These are phyloP conservation scores for Calonectria pseudoreteaudii DNA, from an alignment of 2,329 filamentous ascomycete species.

Conservation along the genomic window DNA sequence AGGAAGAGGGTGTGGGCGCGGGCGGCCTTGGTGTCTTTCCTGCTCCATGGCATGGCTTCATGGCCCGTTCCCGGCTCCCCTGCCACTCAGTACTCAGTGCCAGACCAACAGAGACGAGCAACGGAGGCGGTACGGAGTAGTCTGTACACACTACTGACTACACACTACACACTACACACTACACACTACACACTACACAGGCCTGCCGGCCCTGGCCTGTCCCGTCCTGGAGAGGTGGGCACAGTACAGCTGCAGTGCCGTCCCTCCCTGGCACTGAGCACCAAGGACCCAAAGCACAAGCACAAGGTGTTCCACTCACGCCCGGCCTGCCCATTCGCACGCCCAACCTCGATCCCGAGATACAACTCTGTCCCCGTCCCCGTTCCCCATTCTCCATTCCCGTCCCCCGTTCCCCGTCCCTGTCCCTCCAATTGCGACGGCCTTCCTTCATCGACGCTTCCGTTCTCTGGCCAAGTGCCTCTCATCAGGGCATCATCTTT, in stretches of 20 bases:
- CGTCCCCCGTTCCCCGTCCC: slow-evolving; percentile 30
- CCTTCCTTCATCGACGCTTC: slow-evolving; percentile 36
- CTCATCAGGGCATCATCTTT: slow-evolving; percentile 20
- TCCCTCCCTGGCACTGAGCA: slow-evolving; percentile 6
- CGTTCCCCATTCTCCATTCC: slow-evolving; percentile 39
- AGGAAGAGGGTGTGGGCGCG: neutral
- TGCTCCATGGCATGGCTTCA: neutral
- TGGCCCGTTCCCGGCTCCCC: slow-evolving; percentile 7
- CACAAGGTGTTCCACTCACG: slow-evolving; percentile 37
- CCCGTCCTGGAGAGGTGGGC: slow-evolving; percentile 9
- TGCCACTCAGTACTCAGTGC: slow-evolving; percentile 6
- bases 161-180: neutral
- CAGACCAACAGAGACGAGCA: neutral
- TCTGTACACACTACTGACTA: neutral
- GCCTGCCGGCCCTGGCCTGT: slow-evolving; percentile 9
- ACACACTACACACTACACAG: neutral
- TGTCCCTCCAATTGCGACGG: slow-evolving; percentile 44
- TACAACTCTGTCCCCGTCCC: slow-evolving; percentile 44
- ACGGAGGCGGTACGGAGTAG: neutral
- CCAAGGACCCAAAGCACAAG: slow-evolving; percentile 14
- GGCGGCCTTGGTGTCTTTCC: neutral
- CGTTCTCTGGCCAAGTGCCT: slow-evolving; percentile 28
- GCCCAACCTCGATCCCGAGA: slow-evolving; percentile 44
- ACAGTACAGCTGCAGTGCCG: slow-evolving; percentile 23
- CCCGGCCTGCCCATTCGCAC: slow-evolving; percentile 37